Evolutionary conservation across 345 rosid genomes (phyloP), one percentile per base, ranked within the genome.

Genomic region (Eucalyptus regnans): DNA sequence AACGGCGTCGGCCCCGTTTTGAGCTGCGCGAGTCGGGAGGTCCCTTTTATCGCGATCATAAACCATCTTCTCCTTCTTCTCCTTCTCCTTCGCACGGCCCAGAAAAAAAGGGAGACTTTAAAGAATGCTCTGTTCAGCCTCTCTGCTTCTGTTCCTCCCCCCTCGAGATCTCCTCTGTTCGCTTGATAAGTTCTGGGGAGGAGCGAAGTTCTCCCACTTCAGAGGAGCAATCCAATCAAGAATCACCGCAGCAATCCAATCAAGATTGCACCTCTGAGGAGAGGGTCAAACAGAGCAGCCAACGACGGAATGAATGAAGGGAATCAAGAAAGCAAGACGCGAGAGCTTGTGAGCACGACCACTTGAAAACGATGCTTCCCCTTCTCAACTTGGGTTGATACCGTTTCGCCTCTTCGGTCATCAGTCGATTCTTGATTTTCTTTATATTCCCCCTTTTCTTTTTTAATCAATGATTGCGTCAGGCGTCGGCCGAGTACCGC

Each of bases 1-100:
- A 43, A 90, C 88, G 86, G 86, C 62, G 81, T 49, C 86, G 58
- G 27, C 54, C 43, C 92, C 92, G 37, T 93, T 90, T 88, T 60
- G 81, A 13, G 87, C 86, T 8, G 86, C 86, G 25, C 89, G 88
- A 84, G 90, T 64, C 41, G 95, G 94, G 17, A 50, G 87, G 41
- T 79, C 86, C 83, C 29, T 76, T 7, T 76, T 76, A 20, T 86
- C 90, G 10, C 29, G 64, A 48, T 81, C 90, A 89, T 87, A 89
- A 86, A 50, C 90, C 91, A 86, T 88, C 52, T 87, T 12, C 83
- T 84, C 49, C 27, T 33, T 17, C 76, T 64, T 56, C 51, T 88
- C 8, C 71, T 86, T 62, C 27, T 68, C 41, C 83, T 76, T 37
- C 5, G 22, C 83, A 20, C 14, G 43, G 48, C 83, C 83, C 0